Base-by-base conservation (phyloP, 176 grass and related monocot genomes). In the Ensete glaucum region DNA sequence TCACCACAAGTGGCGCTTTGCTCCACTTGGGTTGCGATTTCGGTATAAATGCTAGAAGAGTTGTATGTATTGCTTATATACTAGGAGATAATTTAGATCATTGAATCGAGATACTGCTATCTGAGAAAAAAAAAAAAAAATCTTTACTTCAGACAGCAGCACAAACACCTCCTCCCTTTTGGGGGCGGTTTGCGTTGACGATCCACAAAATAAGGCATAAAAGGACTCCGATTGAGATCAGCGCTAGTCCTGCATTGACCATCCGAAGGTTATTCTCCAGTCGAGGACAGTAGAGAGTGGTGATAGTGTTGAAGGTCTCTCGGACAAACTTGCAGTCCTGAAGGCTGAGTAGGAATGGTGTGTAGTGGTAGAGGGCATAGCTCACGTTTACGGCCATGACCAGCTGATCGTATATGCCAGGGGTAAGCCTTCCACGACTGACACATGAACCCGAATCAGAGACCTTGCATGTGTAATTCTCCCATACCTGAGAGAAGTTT, bases 261-360 rank as follows among this genome's bases (percentile, higher is more conserved):
- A 98, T 52, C 53, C 78, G 64, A 23, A 98, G 86, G 77, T 89
- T 81, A 0, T 23, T 66, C 67, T 82, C 84, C 6, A 98, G 72
- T 12, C 62, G 69, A 11, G 90, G 88, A 71, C 90, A 93, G 54
- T 91, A 98, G 26, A 80, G 69, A 0, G 22, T 80, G 2, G 86
- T 83, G 48, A 98, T 89, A 53, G 80, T 16, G 75, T 73, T 87
- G 83, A 98, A 91, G 8, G 90, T 91, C 56, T 80, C 82, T 0
- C 88, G 88, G 12, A 98, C 95, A 8, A 98, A 98, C 81, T 89
- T 91, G 95, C 95, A 93, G 77, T 98, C 86, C 81, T 93, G 90
- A 55, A 98, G 83, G 48, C 84, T 93, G 52, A 94, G 90, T 54
- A 98, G 80, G 5, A 93, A 69, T 0, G 95, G 95, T 1, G 84